Evolutionary conservation across 225 moss, liverwort and hornwort genomes (phyloP).

Genomic region (Antitrichia curtipendula): DNA sequence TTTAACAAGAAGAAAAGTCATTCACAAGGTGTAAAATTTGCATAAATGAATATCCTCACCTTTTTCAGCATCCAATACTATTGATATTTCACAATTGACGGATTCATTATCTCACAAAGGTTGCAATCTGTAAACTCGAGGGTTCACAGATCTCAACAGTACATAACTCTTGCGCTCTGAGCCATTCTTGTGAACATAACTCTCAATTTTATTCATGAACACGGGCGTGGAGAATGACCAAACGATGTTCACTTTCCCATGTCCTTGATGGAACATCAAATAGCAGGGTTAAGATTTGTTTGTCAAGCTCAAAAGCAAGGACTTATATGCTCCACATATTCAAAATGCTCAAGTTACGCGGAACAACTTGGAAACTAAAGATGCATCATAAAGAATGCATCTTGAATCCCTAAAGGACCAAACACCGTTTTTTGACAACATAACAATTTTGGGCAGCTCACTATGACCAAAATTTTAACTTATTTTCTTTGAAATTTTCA

Average conservation of each 20-base stretch:
- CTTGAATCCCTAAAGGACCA: no score
- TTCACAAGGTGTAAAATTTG: neutral
- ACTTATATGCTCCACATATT: neutral
- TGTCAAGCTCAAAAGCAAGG: neutral
- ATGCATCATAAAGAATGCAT: neutral
- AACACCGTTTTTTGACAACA: no score
- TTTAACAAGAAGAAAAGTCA: neutral
- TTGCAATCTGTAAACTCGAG: neutral
- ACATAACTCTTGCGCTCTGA: neutral
- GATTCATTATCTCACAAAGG: neutral
- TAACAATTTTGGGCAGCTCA: no score
- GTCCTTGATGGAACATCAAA: neutral
- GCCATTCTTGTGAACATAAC: neutral
- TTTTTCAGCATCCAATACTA: neutral
- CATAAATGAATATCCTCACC: neutral
- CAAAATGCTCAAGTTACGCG: neutral
- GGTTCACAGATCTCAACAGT: neutral
- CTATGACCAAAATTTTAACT: no score
- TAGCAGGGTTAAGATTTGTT: neutral
- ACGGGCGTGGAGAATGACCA: neutral
- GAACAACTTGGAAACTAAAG: neutral
- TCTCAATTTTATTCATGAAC: neutral
- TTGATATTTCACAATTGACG: neutral
- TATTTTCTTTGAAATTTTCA: no score
- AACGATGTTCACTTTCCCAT: neutral